Base-by-base conservation (phyloP, 1,139 yeast genomes). In the Yamadazyma diddensiae region DNA sequence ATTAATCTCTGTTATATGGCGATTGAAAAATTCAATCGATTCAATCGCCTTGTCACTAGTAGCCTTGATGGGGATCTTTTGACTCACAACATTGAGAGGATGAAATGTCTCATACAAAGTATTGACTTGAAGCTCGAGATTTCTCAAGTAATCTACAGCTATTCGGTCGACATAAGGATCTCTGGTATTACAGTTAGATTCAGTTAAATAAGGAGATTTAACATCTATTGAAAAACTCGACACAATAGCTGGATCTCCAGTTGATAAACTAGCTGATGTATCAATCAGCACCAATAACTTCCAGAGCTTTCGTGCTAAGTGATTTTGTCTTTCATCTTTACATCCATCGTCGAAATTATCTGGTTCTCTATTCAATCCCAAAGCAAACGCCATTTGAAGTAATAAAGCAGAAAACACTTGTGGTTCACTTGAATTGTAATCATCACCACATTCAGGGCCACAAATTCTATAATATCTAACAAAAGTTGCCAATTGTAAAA, bases 361-460 rank as follows among this genome's bases (percentile, higher is more conserved):
- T 0, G 70, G 70, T 19, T 68, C 71, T 29, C 74, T 49, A 43
- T 73, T 62, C 24, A 74, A 45, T 0, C 79, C 79, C 38, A 73
- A 45, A 3, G 68, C 53, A 31, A 58, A 55, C 0, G 74, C 73
- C 57, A 64, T 62, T 35, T 70, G 68, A 6, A 59, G 43, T 23
- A 73, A 41, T 31, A 69, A 42, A 1, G 70, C 72, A 30, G 53
- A 62, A 34, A 55, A 58, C 3, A 66, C 55, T 30, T 53, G 59
- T 0, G 71, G 61, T 40, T 70, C 76, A 9, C 76, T 75, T 4
- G 67, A 65, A 21, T 77, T 79, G 2, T 60, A 55, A 6, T 55
- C 61, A 34, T 66, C 70, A n/a, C 78, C 76, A 43, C 70, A 75
- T 43, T 73, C 78, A 3, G 77, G 77, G 0, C 77, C 62, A 39